These are phyloP conservation scores for Syzygium syzygioides DNA, from an alignment of 441 rosid species.

Conservation along the genomic window DNA sequence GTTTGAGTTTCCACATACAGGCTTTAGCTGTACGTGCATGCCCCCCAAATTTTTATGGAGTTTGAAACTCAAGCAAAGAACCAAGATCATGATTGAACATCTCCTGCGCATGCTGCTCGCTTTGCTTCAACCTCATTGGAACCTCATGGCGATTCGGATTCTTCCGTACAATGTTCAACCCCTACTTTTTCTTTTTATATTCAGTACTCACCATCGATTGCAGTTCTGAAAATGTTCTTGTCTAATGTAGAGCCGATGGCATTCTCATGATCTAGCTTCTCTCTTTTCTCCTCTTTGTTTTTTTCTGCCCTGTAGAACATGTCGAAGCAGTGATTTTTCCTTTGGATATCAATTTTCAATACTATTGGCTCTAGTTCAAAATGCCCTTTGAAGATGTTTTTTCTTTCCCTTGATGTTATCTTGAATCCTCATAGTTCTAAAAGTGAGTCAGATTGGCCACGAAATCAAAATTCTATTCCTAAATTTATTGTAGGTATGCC, in stretches of 20 bases:
- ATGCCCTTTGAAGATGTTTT: not conserved
- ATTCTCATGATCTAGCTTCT: not conserved
- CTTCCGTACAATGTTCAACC: not conserved
- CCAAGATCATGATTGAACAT: not conserved
- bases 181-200: not conserved
- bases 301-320: not conserved
- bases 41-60: not conserved
- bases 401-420: not conserved
- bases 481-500: fast-evolving
- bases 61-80: not conserved
- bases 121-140: not conserved
- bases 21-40: not conserved
- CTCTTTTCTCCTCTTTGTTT: not conserved
- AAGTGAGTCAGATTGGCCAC: not conserved
- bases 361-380: not conserved
- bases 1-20: not conserved
- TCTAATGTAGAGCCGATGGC: not conserved
- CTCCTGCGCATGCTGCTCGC: not conserved
- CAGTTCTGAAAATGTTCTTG: not conserved
- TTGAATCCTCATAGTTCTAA: not conserved
- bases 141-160: not conserved
- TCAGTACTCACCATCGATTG: not conserved
- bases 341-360: not conserved
- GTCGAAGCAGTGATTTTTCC: not conserved
- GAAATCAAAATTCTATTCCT: not conserved